phyloP scores from a whole-genome alignment of 495 filamentous ascomycete species.

The Penicillium alfredii region DNA sequence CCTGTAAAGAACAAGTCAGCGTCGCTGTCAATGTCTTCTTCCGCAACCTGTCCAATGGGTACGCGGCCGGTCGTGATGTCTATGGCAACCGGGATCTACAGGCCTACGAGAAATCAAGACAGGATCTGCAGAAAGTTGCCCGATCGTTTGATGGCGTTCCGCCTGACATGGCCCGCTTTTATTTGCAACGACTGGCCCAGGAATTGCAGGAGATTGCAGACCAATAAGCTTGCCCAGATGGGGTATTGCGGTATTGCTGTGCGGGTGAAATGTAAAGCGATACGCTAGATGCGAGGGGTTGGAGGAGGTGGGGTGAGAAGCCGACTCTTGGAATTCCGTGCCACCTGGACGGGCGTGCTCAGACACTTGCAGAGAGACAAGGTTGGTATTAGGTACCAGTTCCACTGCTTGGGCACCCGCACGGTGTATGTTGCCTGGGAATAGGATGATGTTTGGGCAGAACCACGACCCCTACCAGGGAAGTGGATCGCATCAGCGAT shows the following conservation, averaged over 20 bases:
- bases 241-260: too few relatives aligned
- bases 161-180: conserved; percentile 62
- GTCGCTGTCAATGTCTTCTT: conserved; percentile 87
- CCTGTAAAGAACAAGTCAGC: conserved; percentile 54
- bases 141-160: conserved; percentile 64
- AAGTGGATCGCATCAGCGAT: conserved; percentile 20
- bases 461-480: conserved; percentile 3
- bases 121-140: conserved; percentile 61
- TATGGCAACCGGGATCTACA: conserved; percentile 84
- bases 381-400: not conserved
- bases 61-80: conserved; percentile 72
- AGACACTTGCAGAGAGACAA: not conserved
- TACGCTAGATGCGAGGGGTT: too few relatives aligned
- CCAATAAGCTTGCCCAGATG: conserved; percentile 16
- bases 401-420: conserved; percentile 5
- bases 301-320: conserved; percentile 9
- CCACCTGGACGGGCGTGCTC: too few relatives aligned
- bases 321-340: conserved; percentile 7
- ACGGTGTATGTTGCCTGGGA: conserved; percentile 1
- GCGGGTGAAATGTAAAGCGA: conserved; percentile 8
- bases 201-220: conserved; percentile 51
- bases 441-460: not conserved
- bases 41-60: conserved; percentile 58
- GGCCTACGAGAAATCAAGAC: conserved; percentile 74
- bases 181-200: conserved; percentile 64